Evolutionary conservation across 257 asterid genomes (phyloP), one percentile per base, ranked within the genome.

Genomic region (Ilex asprella): DNA sequence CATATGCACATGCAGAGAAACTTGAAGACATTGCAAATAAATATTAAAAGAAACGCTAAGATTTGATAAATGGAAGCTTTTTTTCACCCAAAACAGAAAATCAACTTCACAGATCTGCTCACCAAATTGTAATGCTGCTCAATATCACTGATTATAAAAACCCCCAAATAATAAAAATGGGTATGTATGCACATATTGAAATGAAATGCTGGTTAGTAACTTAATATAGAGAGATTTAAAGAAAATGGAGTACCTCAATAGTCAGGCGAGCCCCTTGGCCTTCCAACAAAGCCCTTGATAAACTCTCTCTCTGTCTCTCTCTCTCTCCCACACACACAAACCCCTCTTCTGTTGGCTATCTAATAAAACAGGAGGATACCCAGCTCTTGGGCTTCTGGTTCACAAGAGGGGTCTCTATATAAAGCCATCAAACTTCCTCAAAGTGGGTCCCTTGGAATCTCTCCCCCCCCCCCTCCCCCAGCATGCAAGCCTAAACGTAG

Each of bases 401-500:
- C 16, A 31, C 2, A 16, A n/a, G 10, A 53, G 8, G 7, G 39
- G 59, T 53, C 52, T 50, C 27, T 52, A 39, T 43, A 14, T 46
- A 35, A 35, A 35, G 41, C 41, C 41, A 35, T 35, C 5, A 8
- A 35, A 35, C 41, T 35, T 35, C 7, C 5, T 3, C 5, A 0
- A 35, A 35, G 7, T 35, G 35, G 12, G 5, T n/a, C 21, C 56
- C 14, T 16, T 12, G 56, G 27, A 32, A 32, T 31, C 13, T 55
- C 39, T 63, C 14, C 43, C 32, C 27, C 21, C 16, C 16, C 13
- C 47, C 39, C 58, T 10, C 43, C 32, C 27, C 21, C 16, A 8
- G 12, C 75, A 75, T 75, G 81, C 77, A 69, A 35, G 41, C 41
- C 41, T 35, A 35, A 35, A 35, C 41, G 41, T 35, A 35, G 0